Conservation (phyloP, 345 rosid genomes). For the Lenwebbia sp. region DNA sequence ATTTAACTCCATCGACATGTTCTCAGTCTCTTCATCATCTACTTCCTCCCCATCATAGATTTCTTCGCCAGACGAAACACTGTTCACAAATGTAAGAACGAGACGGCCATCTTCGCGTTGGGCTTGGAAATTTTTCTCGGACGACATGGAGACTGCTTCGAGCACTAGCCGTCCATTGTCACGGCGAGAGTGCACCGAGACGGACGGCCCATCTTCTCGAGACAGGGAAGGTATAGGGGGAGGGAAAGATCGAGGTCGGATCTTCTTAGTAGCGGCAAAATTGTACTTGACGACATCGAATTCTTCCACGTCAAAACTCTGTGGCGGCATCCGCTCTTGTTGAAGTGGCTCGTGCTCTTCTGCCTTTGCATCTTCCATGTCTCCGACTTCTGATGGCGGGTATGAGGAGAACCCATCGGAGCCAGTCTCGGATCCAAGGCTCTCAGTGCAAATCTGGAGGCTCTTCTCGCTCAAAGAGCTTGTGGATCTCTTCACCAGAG, state of each 20-base stretch:
- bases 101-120: conserved; percentile 80
- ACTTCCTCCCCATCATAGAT: neutral
- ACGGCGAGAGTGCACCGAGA: conserved; percentile 67
- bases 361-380: conserved; percentile 25
- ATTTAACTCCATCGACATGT: neutral
- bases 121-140: conserved; percentile 64
- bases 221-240: conserved; percentile 76
- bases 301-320: neutral
- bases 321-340: neutral
- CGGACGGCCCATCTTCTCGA: conserved; percentile 33
- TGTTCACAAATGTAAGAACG: conserved; percentile 46
- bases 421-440: conserved; percentile 98
- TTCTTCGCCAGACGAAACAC: neutral
- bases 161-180: conserved; percentile 83
- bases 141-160: conserved; percentile 67
- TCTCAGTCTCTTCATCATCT: neutral
- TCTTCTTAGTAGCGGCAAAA: conserved; percentile 9
- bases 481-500: conserved; percentile 47
- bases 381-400: conserved; percentile 47
- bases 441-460: conserved; percentile 88
- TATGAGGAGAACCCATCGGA: conserved; percentile 70
- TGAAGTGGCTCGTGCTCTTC: conserved; percentile 3
- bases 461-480: conserved; percentile 66
- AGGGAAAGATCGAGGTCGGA: conserved; percentile 45
- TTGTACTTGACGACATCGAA: neutral